Conservation (phyloP, 306 rosid species). For the Vigna radiata region DNA sequence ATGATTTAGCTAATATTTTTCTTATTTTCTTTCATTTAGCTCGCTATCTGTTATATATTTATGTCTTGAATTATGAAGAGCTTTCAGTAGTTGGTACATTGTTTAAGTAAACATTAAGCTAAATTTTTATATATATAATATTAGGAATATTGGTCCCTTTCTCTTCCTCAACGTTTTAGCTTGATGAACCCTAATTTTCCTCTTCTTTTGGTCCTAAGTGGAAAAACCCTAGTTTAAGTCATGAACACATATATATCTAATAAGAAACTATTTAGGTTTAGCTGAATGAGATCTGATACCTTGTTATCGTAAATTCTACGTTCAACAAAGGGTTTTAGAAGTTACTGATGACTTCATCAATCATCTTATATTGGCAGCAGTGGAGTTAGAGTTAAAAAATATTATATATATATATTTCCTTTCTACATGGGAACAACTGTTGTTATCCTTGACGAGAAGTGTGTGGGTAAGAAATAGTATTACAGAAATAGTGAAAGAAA, state of each 20-base stretch:
- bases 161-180: neutral
- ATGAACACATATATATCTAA: neutral
- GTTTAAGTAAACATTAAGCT: conserved; percentile 35
- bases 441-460: conserved; percentile 23
- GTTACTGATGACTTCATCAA: conserved; percentile 33
- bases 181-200: conserved; percentile 49
- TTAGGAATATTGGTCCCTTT: neutral
- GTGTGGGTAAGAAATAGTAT: neutral
- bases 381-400: neutral
- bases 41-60: conserved; percentile 13
- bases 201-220: conserved; percentile 3
- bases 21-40: neutral
- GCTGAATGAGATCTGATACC: conserved; percentile 36
- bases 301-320: conserved; percentile 33
- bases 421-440: conserved; percentile 37
- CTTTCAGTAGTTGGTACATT: conserved; percentile 36
- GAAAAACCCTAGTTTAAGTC: conserved; percentile 47
- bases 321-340: conserved; percentile 2
- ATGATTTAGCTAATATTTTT: conserved; percentile 36
- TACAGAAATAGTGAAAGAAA: neutral
- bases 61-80: conserved; percentile 13
- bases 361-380: neutral
- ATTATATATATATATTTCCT: conserved; percentile 5
- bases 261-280: conserved; percentile 4
- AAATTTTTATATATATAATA: conserved; percentile 40